Percentiles rank a stretch among this genome's conserved stretches.
phyloP scores from a whole-genome alignment of 352 stramenopile species.

The Phytopythium delawarense region DNA sequence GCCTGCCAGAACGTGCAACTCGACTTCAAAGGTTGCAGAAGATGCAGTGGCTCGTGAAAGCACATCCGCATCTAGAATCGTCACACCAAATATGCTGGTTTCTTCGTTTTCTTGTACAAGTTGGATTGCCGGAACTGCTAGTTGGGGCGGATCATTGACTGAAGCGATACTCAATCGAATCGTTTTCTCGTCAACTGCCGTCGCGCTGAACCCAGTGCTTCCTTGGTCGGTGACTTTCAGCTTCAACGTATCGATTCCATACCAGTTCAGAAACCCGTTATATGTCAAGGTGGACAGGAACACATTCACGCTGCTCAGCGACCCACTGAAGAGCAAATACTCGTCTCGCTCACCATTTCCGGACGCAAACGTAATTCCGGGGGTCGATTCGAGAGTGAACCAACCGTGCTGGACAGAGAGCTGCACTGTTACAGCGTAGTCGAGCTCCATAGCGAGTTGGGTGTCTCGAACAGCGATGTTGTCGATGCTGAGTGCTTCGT shows the following conservation, averaged over 20 bases:
- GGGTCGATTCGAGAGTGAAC: conserved; percentile 40
- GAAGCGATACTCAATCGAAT: conserved; percentile 41
- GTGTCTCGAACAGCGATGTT: conserved; percentile 46
- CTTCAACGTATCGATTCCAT: conserved; percentile 50
- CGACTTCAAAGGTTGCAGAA: conserved; percentile 39
- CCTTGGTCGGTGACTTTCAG: conserved; percentile 62
- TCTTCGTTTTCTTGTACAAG: conserved; percentile 55
- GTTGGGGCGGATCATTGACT: conserved; percentile 55
- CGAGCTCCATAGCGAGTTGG: conserved; percentile 39
- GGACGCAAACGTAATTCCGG: conserved; percentile 57
- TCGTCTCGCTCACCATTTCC: conserved; percentile 46
- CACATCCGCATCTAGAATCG: conserved; percentile 57
- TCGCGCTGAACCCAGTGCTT: conserved; percentile 47
- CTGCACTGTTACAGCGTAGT: conserved; percentile 58
- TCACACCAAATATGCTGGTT: conserved; percentile 61
- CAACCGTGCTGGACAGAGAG: conserved; percentile 58
- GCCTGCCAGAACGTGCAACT: conserved; percentile 54
- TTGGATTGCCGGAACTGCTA: conserved; percentile 48
- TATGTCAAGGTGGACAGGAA: conserved; percentile 49
- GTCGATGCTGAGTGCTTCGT: conserved; percentile 32
- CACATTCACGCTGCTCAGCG: conserved; percentile 53
- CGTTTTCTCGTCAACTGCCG: conserved; percentile 27
- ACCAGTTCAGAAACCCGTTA: conserved; percentile 67
- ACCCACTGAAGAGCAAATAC: conserved; percentile 60
- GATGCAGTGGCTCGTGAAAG: conserved; percentile 21